phyloP scores from a whole-genome alignment of 108 stramenopile species.

The Asterionellopsis glacialis region DNA sequence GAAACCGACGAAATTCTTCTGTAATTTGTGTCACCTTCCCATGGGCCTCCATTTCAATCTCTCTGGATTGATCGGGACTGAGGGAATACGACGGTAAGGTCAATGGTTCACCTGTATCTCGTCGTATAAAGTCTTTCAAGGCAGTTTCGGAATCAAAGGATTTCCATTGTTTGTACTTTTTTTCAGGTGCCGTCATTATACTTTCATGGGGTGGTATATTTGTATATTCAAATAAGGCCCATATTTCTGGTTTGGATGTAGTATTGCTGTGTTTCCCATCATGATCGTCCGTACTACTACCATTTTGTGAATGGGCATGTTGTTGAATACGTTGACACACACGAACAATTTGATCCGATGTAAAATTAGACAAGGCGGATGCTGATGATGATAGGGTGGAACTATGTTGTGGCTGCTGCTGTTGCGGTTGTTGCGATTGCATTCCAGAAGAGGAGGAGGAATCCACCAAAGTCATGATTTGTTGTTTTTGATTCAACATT shows the following conservation, averaged over 20 bases:
- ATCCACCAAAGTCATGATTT: background rate
- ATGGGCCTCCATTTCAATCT: constrained; percentile 57
- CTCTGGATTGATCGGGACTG: constrained; percentile 70
- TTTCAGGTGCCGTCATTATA: constrained; percentile 7
- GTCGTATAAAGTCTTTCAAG: constrained; percentile 70
- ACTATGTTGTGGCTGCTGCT: background rate
- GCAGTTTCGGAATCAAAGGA: constrained; percentile 64
- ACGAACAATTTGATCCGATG: constrained; percentile 41
- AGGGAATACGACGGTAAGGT: constrained; percentile 72
- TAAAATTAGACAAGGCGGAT: constrained; percentile 11
- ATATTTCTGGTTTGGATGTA: constrained; percentile 43
- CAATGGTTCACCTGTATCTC: constrained; percentile 84
- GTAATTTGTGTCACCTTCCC: constrained; percentile 55
- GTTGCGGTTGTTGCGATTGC: background rate
- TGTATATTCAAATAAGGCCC: constrained; percentile 80
- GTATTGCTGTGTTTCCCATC: constrained; percentile 8
- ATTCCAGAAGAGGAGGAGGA: too few species aligned
- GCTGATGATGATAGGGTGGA: background rate
- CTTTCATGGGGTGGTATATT: constrained; percentile 27
- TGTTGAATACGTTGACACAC: constrained; percentile 67
- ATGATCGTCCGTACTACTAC: constrained; percentile 14
- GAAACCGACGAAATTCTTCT: constrained; percentile 84
- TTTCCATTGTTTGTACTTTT: constrained; percentile 63
- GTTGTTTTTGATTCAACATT: background rate
- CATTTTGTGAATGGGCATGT: background rate